Evolutionary conservation across 768 basidiomycete species (phyloP).

Genomic region (Amylocystis lapponica): DNA sequence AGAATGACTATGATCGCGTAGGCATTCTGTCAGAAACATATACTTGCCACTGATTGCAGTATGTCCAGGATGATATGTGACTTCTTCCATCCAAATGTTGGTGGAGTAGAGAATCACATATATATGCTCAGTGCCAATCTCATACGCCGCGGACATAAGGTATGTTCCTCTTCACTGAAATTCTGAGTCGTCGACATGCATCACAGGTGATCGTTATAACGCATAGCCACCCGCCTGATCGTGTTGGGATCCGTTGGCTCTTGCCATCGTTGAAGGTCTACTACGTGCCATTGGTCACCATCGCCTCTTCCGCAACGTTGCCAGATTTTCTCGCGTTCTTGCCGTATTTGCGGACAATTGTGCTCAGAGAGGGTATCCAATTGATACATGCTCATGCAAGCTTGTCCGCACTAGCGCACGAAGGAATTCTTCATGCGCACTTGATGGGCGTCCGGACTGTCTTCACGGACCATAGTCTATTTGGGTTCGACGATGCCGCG

Average conservation of each 20-base stretch:
- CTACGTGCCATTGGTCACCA: slow-evolving; percentile 84
- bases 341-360: slow-evolving; percentile 86
- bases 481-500: slow-evolving; percentile 95
- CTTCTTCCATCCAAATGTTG: slow-evolving; percentile 92
- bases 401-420: slow-evolving; percentile 86
- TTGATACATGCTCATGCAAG: slow-evolving; percentile 91
- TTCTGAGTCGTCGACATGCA: neutral
- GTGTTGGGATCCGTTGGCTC: slow-evolving; percentile 88
- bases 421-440: slow-evolving; percentile 86
- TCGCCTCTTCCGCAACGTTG: slow-evolving; percentile 88
- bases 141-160: slow-evolving; percentile 80
- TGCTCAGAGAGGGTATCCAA: slow-evolving; percentile 80
- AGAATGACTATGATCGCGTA: no score
- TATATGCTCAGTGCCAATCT: slow-evolving; percentile 87
- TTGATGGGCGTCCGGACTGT: slow-evolving; percentile 84
- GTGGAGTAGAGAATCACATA: slow-evolving; percentile 96
- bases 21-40: no score
- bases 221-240: slow-evolving; percentile 81
- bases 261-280: slow-evolving; percentile 88
- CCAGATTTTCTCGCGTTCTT: slow-evolving; percentile 92
- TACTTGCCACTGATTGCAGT: no score
- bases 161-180: slow-evolving; percentile 24
- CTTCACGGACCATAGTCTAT: slow-evolving; percentile 95
- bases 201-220: slow-evolving; percentile 88
- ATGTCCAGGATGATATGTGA: slow-evolving; percentile 83